Evolutionary conservation across 2,329 filamentous ascomycete genomes (phyloP).

Genomic region (Tolypocladium paradoxum): DNA sequence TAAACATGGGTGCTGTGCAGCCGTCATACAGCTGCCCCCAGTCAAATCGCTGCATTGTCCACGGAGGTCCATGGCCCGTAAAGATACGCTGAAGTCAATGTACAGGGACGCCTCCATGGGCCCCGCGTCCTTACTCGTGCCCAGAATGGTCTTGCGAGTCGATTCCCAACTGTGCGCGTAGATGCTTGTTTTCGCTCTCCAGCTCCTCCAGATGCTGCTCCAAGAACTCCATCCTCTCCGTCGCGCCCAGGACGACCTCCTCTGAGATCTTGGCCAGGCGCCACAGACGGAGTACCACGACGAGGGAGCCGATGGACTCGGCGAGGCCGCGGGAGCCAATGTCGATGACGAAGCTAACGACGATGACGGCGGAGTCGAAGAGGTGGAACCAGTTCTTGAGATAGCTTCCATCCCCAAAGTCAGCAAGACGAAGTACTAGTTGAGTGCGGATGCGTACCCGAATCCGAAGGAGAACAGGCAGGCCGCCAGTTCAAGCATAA

Average conservation of each 20-base stretch:
- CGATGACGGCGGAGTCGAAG: constrained; percentile 53
- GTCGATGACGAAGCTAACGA: constrained; percentile 51
- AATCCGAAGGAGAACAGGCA: constrained; percentile 52
- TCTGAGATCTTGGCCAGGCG: constrained; percentile 61
- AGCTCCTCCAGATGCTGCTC: constrained; percentile 40
- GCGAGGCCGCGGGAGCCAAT: constrained; percentile 46
- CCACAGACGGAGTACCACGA: constrained; percentile 57
- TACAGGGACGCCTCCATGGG: neutral
- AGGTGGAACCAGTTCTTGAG: constrained; percentile 49
- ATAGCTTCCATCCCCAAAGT: constrained; percentile 29
- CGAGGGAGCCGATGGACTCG: constrained; percentile 55
- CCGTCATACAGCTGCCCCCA: neutral
- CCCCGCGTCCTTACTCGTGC: constrained; percentile 4
- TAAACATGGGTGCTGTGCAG: neutral
- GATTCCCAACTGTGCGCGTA: constrained; percentile 11
- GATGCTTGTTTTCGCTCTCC: constrained; percentile 31
- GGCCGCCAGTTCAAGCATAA: constrained; percentile 50
- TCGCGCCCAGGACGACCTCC: constrained; percentile 52
- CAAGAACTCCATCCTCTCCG: constrained; percentile 50
- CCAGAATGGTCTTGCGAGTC: constrained; percentile 7
- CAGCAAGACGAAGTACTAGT: neutral
- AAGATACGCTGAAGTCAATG: neutral
- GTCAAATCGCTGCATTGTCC: neutral
- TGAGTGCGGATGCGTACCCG: constrained; percentile 29
- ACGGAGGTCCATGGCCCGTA: neutral